Conservation (phyloP, 169 alveolate species). For the Plasmodium coatneyi region DNA sequence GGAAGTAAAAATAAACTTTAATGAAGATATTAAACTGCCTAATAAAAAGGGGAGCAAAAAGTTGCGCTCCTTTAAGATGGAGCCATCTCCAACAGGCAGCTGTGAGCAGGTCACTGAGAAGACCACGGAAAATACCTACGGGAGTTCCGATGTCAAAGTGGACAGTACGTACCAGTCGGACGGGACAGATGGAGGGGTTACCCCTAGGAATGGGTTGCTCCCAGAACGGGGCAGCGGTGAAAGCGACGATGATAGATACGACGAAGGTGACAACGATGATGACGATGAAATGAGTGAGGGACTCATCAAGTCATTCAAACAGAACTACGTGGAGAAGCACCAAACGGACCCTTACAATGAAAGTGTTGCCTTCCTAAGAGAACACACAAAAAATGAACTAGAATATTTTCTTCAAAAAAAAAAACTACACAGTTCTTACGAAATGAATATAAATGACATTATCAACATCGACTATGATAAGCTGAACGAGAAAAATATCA, state of each 20-base stretch:
- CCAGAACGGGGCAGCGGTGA: not conserved
- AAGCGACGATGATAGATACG: not conserved
- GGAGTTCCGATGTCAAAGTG: not conserved
- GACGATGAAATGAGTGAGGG: constrained; percentile 15
- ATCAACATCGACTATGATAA: constrained; percentile 65
- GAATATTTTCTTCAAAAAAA: constrained; percentile 48
- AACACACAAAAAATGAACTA: constrained; percentile 44
- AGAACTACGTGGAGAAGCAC: constrained; percentile 49
- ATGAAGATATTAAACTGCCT: constrained; percentile 35
- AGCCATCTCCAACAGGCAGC: not conserved
- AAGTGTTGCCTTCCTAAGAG: constrained; percentile 16
- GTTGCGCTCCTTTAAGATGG: constrained; percentile 57
- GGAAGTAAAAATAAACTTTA: constrained; percentile 17
- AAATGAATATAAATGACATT: constrained; percentile 63
- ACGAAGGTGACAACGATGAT: constrained; percentile 1
- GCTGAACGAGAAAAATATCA: constrained; percentile 59
- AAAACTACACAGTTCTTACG: constrained; percentile 22
- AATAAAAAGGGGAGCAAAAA: constrained; percentile 16
- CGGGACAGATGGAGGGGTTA: not conserved
- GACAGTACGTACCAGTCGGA: constrained; percentile 50
- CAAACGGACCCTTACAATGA: constrained; percentile 19
- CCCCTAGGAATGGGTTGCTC: not conserved
- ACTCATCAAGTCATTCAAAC: constrained; percentile 4
- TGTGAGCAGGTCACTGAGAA: not conserved
- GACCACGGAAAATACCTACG: constrained; percentile 5